phyloP scores from a whole-genome alignment of 352 stramenopile genomes.

The Aphanomyces cochlioides region DNA sequence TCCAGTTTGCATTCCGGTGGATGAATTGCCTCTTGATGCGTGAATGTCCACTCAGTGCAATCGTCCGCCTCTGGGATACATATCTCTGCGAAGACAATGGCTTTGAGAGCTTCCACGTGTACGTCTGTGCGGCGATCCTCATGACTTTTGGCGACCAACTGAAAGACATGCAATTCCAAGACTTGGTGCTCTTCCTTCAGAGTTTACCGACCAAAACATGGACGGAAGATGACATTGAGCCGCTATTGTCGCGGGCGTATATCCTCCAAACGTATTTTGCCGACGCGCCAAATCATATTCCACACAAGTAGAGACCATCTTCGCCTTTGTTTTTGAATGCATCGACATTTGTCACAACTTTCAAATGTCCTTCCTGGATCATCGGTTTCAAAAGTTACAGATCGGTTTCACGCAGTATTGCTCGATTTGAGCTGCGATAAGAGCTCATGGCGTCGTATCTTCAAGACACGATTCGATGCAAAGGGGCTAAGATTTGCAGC shows the following conservation, averaged over 20 bases:
- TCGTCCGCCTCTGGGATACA: conserved; percentile 98
- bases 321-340: neutral
- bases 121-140: conserved; percentile 98
- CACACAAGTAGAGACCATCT: neutral
- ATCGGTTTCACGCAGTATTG: conserved; percentile 1
- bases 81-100: conserved; percentile 97
- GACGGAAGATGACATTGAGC: conserved; percentile 96
- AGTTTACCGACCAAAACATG: conserved; percentile 97
- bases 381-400: too few species aligned
- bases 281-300: conserved; percentile 74
- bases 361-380: neutral
- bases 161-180: conserved; percentile 96
- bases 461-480: conserved; percentile 49
- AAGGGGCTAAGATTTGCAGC: conserved; percentile 68
- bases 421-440: too few species aligned
- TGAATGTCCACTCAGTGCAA: conserved; percentile 93
- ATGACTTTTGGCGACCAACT: conserved; percentile 95
- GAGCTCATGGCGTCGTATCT: neutral
- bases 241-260: conserved; percentile 96
- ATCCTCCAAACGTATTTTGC: conserved; percentile 91
- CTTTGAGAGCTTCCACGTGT: conserved; percentile 99
- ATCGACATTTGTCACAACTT: neutral
- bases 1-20: conserved; percentile 99
- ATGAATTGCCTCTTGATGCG: conserved; percentile 99
- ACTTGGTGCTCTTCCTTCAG: conserved; percentile 95